Evolutionary conservation across 192 early-diverging fungal genomes (phyloP), one percentile per base, ranked within the genome.

Genomic region (Rhizoclosmatium globosum): DNA sequence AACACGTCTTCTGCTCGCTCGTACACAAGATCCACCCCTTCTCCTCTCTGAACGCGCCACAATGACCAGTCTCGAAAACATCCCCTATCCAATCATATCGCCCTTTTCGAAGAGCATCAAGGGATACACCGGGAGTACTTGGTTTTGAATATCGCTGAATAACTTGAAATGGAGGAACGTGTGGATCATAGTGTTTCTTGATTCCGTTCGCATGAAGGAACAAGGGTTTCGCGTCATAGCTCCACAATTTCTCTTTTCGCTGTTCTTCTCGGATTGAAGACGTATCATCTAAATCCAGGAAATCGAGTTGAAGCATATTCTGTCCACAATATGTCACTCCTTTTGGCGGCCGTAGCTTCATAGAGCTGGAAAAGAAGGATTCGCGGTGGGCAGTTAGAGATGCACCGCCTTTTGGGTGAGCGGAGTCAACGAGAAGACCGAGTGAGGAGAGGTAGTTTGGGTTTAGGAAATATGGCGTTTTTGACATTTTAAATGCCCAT

Each of bases 151-250:
- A 74, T 38, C n/a, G 59, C 44, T 74, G 72, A 0, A 23, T 56
- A 60, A 62, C n/a, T 38, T 60, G 58, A 47, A 74, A 74, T 42
- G 72, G 72, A 43, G 72, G 72, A 23, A 74, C 46, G 44, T 74
- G 39, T 6, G 17, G 4, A 17, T 74, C 9, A 19, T 44, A 74
- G 39, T 44, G 15, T n/a, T 62, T 38, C 43, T 74, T 74, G 58
- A 74, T 74, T 45, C 72, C 72, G 43, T 74, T 74, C 44, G 72
- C 72, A 47, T 74, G 72, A 19, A 74, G 6, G 59, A 74, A 74
- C 1, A 74, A 43, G 7, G 59, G 72, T 7, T 39, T 59, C 41
- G 72, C 31, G 19, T 42, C 39, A 39, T 43, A 62, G 2, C 21
- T 21, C 60, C 38, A 31, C 4, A 74, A 38, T 7, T 43, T 39